Percentiles rank a stretch among this genome's conserved stretches.
Evolutionary conservation across 371 early-diverging fungal species (phyloP).

Genomic region (Scutellospora calospora): DNA sequence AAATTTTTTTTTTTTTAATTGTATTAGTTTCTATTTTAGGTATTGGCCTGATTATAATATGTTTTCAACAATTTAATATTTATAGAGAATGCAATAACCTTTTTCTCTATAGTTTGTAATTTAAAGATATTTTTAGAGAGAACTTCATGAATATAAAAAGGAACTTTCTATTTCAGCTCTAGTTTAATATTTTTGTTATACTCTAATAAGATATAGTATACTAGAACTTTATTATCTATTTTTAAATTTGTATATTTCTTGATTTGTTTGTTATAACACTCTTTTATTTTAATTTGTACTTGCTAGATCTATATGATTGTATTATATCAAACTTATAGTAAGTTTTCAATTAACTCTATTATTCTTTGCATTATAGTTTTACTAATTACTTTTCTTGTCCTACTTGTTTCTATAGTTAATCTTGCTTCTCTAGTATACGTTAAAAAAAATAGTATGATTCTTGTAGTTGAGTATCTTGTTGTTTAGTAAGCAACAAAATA

Average conservation of each 20-base stretch:
- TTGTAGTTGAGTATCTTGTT: slow-evolving; percentile 2
- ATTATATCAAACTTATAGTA: background rate
- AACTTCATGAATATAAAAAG: background rate
- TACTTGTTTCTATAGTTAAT: background rate
- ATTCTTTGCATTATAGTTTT: background rate
- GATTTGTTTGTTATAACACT: background rate
- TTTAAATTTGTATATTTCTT: background rate
- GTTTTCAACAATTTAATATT: background rate
- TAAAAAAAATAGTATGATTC: slow-evolving; percentile 15
- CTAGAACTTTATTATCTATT: background rate
- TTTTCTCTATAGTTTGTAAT: background rate
- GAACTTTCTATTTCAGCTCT: background rate
- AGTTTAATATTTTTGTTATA: background rate
- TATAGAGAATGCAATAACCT: background rate
- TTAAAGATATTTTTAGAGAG: background rate
- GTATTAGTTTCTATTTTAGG: too few relatives aligned
- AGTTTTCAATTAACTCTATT: background rate
- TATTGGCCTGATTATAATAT: background rate
- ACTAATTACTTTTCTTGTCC: background rate
- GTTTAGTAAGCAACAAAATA: slow-evolving; percentile 40
- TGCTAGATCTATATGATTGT: background rate
- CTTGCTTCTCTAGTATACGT: slow-evolving; percentile 40
- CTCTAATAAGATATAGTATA: background rate
- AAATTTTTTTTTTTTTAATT: too few relatives aligned
- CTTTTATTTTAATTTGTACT: background rate